phyloP scores from a whole-genome alignment of 805 yeast genomes.

The Monosporozyma yasuniensis region DNA sequence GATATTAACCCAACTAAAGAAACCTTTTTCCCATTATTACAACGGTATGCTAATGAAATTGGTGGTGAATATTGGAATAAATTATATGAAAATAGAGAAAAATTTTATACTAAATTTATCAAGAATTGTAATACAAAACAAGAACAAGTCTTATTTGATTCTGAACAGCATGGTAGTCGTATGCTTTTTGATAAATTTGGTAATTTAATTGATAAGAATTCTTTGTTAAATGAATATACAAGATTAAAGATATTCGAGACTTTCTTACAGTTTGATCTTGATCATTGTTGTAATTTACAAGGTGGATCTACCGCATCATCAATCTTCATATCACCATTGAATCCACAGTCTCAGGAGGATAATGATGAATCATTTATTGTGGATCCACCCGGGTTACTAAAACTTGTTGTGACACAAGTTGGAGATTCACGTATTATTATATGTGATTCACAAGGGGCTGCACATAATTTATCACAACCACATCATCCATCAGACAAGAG shows the following conservation, averaged over 20 bases:
- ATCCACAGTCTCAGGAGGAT: constrained; percentile 7
- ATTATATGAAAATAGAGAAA: constrained; percentile 43
- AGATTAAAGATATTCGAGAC: constrained; percentile 24
- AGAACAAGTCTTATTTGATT: constrained; percentile 25
- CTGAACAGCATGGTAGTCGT: constrained; percentile 21
- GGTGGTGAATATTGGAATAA: constrained; percentile 83
- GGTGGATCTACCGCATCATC: constrained; percentile 70
- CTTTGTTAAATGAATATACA: constrained; percentile 26
- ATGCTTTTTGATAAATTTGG: constrained; percentile 32
- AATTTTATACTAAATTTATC: constrained; percentile 30
- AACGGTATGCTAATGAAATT: constrained; percentile 47
- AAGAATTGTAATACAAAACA: constrained; percentile 28
- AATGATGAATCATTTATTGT: constrained; percentile 32
- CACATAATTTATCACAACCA: constrained; percentile 64
- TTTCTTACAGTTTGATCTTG: constrained; percentile 25
- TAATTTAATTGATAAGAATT: constrained; percentile 30
- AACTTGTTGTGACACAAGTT: constrained; percentile 73
- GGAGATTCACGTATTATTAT: constrained; percentile 87
- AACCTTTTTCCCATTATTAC: constrained; percentile 38
- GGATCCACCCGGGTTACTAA: constrained; percentile 55
- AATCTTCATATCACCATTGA: constrained; percentile 35
- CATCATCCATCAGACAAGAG: constrained; percentile 84
- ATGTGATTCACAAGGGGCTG: constrained; percentile 74
- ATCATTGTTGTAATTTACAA: constrained; percentile 21
- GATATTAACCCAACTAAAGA: constrained; percentile 26